Conservation (phyloP, 371 early-diverging fungal genomes). For the Chytridium lagenaria region DNA sequence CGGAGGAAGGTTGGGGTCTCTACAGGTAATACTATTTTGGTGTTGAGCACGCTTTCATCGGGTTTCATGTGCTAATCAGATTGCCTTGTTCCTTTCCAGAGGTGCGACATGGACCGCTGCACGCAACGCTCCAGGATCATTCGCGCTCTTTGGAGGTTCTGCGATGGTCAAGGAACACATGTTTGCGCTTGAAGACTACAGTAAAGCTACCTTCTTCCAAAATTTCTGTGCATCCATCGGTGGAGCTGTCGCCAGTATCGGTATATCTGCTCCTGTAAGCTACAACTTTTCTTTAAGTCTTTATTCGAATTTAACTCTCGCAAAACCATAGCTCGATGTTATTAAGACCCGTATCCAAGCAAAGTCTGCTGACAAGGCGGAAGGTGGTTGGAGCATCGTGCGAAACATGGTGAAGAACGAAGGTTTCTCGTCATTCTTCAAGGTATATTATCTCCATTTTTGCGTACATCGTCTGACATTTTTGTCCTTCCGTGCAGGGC, state of each 20-base stretch:
- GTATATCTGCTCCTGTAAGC: conserved; percentile 86
- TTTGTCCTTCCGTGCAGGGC: no score
- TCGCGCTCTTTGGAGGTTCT: conserved; percentile 96
- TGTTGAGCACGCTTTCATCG: no score
- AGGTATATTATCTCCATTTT: no score
- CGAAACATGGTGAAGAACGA: conserved; percentile 88
- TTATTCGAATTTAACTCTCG: conserved; percentile 3
- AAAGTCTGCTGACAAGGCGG: conserved; percentile 85
- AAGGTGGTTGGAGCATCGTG: conserved; percentile 86
- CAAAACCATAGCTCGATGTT: conserved; percentile 87
- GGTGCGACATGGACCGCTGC: conserved; percentile 98
- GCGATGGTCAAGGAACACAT: conserved; percentile 93
- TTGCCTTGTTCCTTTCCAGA: no score
- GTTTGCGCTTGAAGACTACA: conserved; percentile 86
- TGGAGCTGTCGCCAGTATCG: conserved; percentile 93
- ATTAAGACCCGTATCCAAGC: conserved; percentile 98
- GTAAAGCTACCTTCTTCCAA: conserved; percentile 95
- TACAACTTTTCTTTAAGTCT: neutral
- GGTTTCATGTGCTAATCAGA: no score
- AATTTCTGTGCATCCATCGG: conserved; percentile 96
- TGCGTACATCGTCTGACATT: no score
- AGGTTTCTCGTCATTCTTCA: conserved; percentile 92
- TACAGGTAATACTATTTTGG: no score
- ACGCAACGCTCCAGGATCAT: conserved; percentile 97
- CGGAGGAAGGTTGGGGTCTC: conserved; percentile 90